These are phyloP conservation scores for Rauvolfia tetraphylla DNA, from an alignment of 257 asterid species.

Conservation along the genomic window DNA sequence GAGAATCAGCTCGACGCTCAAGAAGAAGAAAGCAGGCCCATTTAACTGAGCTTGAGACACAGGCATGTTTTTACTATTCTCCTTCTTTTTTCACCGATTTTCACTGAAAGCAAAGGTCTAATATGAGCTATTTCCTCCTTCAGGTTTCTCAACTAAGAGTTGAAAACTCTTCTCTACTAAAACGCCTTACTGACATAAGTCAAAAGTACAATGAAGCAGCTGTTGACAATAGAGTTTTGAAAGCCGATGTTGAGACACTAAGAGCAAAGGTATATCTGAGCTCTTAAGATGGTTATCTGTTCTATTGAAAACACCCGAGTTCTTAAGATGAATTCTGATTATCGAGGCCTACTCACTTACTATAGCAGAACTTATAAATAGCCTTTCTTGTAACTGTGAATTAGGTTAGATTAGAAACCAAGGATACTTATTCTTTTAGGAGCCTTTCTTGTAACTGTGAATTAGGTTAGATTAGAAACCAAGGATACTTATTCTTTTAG, in stretches of 20 bases:
- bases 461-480: not conserved
- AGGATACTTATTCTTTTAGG: too few species aligned
- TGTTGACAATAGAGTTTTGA: conserved; percentile 90
- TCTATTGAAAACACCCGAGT: not conserved
- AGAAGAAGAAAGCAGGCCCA: conserved; percentile 96
- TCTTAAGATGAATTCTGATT: not conserved
- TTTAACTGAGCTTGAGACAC: conserved; percentile 90
- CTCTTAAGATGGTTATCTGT: not conserved
- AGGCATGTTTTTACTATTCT: conserved; percentile 36
- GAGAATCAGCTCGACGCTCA: conserved; percentile 99
- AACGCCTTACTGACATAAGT: conserved; percentile 76
- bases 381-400: not conserved
- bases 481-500: too few species aligned
- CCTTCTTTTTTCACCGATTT: not conserved
- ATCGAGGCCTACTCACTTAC: not conserved
- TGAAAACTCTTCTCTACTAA: conserved; percentile 73
- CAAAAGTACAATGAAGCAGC: conserved; percentile 87
- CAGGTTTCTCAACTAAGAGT: conserved; percentile 76
- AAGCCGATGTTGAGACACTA: conserved; percentile 93
- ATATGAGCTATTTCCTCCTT: conserved; percentile 22
- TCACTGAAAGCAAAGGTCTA: not conserved
- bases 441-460: not conserved
- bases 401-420: not conserved
- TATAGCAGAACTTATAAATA: not conserved
- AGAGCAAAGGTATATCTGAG: conserved; percentile 67